A percentile compares a stretch with the other conserved stretches of the same genome.
Evolutionary conservation across 768 basidiomycete species (phyloP).

Genomic region (Suillus paluster): DNA sequence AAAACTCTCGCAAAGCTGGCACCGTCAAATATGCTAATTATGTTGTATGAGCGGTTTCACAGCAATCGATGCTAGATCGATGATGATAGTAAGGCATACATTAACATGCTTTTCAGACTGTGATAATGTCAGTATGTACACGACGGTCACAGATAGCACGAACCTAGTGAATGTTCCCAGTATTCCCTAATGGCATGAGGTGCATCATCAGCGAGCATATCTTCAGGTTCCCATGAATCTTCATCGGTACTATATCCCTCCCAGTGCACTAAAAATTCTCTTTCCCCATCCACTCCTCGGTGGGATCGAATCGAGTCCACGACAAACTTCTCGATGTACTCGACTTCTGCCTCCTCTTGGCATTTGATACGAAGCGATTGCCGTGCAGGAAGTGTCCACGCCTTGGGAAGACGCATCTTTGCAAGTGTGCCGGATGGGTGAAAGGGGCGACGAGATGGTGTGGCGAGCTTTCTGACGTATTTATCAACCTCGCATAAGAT

Average conservation of each 20-base stretch:
- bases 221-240: slow-evolving; percentile 64
- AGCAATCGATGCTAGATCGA: too few species aligned
- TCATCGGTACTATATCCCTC: slow-evolving; percentile 52
- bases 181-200: slow-evolving; percentile 50
- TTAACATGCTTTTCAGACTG: background rate
- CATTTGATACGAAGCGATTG: slow-evolving; percentile 45
- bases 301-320: slow-evolving; percentile 45
- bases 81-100: background rate
- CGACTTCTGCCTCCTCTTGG: slow-evolving; percentile 34
- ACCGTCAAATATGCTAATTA: background rate
- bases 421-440: slow-evolving; percentile 30
- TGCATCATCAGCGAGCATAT: slow-evolving; percentile 51
- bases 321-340: slow-evolving; percentile 46
- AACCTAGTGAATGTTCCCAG: slow-evolving; percentile 21
- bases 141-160: background rate
- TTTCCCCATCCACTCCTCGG: slow-evolving; percentile 38
- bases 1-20: background rate
- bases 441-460: slow-evolving; percentile 44
- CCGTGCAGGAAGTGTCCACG: slow-evolving; percentile 59
- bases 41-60: background rate
- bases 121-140: background rate
- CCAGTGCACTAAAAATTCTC: slow-evolving; percentile 59
- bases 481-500: slow-evolving; percentile 81
- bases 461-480: slow-evolving; percentile 57
- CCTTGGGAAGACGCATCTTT: slow-evolving; percentile 47